phyloP scores from a whole-genome alignment of 2,329 filamentous ascomycete species.

The Epichloe amarillans region DNA sequence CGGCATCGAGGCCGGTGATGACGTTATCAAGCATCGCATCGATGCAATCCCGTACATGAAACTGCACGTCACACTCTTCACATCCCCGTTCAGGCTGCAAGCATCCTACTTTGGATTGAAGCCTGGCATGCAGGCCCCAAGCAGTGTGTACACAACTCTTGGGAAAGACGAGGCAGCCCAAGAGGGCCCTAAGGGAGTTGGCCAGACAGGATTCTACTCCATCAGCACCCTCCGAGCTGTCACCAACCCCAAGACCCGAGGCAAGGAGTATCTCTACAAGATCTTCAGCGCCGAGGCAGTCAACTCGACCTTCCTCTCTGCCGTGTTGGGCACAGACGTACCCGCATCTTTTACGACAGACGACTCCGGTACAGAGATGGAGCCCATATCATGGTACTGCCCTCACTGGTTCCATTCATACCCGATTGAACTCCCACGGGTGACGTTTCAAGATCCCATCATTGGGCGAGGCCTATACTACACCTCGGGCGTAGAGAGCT shows the following conservation, averaged over 20 bases:
- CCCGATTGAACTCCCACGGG: constrained; percentile 68
- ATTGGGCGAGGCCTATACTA: constrained; percentile 57
- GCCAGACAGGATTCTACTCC: constrained; percentile 70
- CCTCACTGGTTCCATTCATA: constrained; percentile 74
- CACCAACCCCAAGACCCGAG: constrained; percentile 43
- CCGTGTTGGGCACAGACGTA: constrained; percentile 35
- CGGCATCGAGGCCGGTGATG: constrained; percentile 47
- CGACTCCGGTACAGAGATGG: constrained; percentile 20
- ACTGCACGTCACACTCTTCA: constrained; percentile 81
- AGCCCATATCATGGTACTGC: constrained; percentile 60
- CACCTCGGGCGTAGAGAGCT: constrained; percentile 71
- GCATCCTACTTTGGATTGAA: constrained; percentile 58
- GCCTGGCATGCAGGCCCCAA: constrained; percentile 46
- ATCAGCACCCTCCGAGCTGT: constrained; percentile 59
- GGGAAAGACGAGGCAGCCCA: constrained; percentile 39
- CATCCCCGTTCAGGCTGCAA: constrained; percentile 61
- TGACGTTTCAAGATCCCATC: constrained; percentile 73
- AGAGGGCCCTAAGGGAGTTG: constrained; percentile 45
- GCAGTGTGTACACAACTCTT: constrained; percentile 72
- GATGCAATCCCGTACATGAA: constrained; percentile 74
- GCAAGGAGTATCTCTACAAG: constrained; percentile 48
- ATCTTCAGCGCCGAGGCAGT: constrained; percentile 47
- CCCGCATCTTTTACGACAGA: constrained; percentile 27
- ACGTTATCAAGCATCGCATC: constrained; percentile 55
- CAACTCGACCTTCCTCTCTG: constrained; percentile 38